Percentiles rank a stretch among this genome's conserved stretches.
phyloP scores from a whole-genome alignment of 768 basidiomycete species.

The Russula lepida region DNA sequence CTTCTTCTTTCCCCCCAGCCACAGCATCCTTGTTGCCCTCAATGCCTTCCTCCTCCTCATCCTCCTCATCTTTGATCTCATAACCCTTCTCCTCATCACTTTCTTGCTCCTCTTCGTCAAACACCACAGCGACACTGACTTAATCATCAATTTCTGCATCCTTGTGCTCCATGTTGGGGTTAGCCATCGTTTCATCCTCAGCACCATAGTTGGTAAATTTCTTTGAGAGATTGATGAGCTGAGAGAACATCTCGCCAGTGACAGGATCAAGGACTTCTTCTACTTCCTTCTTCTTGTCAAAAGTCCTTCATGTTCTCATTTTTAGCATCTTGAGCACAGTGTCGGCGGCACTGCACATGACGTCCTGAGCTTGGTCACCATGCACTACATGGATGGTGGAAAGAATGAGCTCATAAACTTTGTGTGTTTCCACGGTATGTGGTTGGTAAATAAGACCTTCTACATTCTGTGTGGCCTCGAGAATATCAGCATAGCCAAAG shows the following conservation, averaged over 20 bases:
- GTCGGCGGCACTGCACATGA: conserved; percentile 94
- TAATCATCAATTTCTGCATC: conserved; percentile 93
- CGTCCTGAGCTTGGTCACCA: conserved; percentile 93
- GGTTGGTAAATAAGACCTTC: conserved; percentile 92
- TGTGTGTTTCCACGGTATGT: conserved; percentile 86
- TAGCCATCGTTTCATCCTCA: conserved; percentile 71
- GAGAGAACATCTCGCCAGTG: conserved; percentile 67
- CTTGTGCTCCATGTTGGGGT: conserved; percentile 72
- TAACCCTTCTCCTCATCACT: conserved; percentile 87
- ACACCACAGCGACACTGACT: conserved; percentile 94
- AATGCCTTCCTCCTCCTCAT: conserved; percentile 59
- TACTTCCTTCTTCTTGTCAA: conserved; percentile 93
- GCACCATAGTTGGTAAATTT: conserved; percentile 94
- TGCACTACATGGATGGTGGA: conserved; percentile 72
- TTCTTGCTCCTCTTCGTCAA: conserved; percentile 95
- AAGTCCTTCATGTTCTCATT: conserved; percentile 86
- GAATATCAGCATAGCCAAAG: conserved; percentile 83
- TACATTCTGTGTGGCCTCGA: conserved; percentile 88
- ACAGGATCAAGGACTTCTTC: conserved; percentile 67
- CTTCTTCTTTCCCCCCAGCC: conserved; percentile 43
- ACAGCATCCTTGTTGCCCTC: conserved; percentile 38
- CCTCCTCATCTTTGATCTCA: conserved; percentile 77
- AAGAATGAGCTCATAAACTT: conserved; percentile 89
- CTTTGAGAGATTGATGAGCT: conserved; percentile 78
- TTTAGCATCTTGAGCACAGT: conserved; percentile 82